These are phyloP conservation scores for Epicoccum nigrum DNA, from an alignment of 2,329 filamentous ascomycete species.

Conservation along the genomic window DNA sequence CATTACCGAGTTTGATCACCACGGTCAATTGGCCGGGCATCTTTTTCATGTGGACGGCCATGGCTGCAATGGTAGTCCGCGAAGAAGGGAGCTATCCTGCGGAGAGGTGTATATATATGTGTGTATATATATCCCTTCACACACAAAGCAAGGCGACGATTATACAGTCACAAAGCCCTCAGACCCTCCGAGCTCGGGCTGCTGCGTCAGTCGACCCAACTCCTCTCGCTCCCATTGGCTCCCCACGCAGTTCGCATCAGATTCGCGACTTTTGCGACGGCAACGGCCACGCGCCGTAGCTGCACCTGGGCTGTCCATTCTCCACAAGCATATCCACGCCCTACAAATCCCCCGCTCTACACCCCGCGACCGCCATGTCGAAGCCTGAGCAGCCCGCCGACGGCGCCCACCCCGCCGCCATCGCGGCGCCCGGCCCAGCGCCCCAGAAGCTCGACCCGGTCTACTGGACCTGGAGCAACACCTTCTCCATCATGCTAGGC, in stretches of 20 bases:
- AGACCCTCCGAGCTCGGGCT: slow-evolving; percentile 25
- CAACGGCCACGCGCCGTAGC: slow-evolving; percentile 22
- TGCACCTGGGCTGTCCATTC: not conserved
- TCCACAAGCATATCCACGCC: not conserved
- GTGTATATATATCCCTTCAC: too few relatives aligned
- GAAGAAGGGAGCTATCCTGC: too few relatives aligned
- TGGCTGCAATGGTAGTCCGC: slow-evolving; percentile 6
- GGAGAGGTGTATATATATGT: slow-evolving; percentile 1
- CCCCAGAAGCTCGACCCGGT: slow-evolving; percentile 40
- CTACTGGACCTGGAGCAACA: slow-evolving; percentile 74
- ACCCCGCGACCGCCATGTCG: slow-evolving; percentile 26
- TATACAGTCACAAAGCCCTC: slow-evolving; percentile 14
- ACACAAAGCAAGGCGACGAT: slow-evolving; percentile 16
- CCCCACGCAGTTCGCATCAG: slow-evolving; percentile 20
- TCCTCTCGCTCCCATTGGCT: slow-evolving; percentile 28
- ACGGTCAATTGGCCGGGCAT: slow-evolving; percentile 66
- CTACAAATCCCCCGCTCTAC: too few relatives aligned
- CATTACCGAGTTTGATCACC: slow-evolving; percentile 84
- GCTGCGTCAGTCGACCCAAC: slow-evolving; percentile 2
- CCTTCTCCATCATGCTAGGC: slow-evolving; percentile 81
- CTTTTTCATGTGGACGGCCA: slow-evolving; percentile 57
- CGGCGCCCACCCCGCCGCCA: slow-evolving; percentile 33
- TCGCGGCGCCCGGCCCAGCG: slow-evolving; percentile 21
- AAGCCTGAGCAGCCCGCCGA: slow-evolving; percentile 36
- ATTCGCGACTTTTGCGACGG: slow-evolving; percentile 31